Base-by-base conservation (phyloP, 257 asterid species). In the Solanum sitiens region DNA sequence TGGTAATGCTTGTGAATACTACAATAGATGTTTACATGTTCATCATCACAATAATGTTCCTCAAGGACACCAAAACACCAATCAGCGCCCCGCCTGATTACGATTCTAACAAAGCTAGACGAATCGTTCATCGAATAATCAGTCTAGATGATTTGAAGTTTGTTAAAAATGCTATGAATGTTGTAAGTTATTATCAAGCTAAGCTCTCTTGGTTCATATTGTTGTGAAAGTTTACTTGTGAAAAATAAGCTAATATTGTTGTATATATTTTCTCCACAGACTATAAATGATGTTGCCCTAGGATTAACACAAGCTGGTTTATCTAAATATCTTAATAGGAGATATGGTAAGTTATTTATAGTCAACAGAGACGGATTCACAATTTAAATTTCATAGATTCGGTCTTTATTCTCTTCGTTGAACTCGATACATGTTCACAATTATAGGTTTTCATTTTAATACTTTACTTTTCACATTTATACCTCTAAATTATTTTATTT, bases 221-320 rank as follows among this genome's bases (percentile, higher is more conserved):
- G 5, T 75, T 23, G 56, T 75, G 83, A 75, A 75, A 74, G 16
- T 20, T 63, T 10, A n/a, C 67, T 20, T 21, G 67, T 59, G 67
- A 23, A 23, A 73, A 21, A 3, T 77, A 16, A 47, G 20, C 63
- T 80, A 11, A 80, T 80, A 10, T 16, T 80, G 83, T 76, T 74
- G 56, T 33, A 75, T 75, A 3, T n/a, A 37, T 77, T 45, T 77
- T 80, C 20, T 45, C 37, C 47, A 42, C 90, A 91, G 93, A 91
- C 92, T 1, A 89, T 91, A 83, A 91, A 91, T 25, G 93, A 91
- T 84, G 93, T 91, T 39, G 93, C 91, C 27, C 67, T 91, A 3
- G 93, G 92, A 68, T 75, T 91, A 27, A 89, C 89, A 27, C 92
- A 91, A 75, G 93, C 90, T 76, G 93, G 90, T 27, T 89, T 91